Evolutionary conservation across 805 yeast genomes (phyloP).

Genomic region (Deakozyma indianensis): DNA sequence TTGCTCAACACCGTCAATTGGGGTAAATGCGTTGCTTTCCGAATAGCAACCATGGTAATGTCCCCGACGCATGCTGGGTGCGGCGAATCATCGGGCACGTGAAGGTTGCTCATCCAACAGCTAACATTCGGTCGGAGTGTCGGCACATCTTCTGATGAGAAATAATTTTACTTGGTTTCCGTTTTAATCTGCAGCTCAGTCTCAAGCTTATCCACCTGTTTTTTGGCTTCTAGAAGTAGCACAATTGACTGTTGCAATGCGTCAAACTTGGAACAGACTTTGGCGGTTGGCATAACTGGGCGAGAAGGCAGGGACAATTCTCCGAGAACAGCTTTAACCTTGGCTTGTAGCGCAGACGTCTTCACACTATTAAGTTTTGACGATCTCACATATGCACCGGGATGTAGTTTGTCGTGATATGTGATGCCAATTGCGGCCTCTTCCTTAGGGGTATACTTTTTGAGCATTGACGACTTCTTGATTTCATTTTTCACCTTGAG

Average conservation of each 20-base stretch:
- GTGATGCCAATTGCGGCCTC: slow-evolving; percentile 74
- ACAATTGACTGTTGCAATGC: slow-evolving; percentile 54
- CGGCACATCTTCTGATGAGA: too few relatives aligned
- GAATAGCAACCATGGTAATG: too few relatives aligned
- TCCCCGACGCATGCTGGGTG: too few relatives aligned
- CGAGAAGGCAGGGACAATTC: slow-evolving; percentile 69
- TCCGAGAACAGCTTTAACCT: slow-evolving; percentile 45
- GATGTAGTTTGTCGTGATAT: slow-evolving; percentile 40
- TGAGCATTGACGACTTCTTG: slow-evolving; percentile 22
- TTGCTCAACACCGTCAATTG: too few relatives aligned
- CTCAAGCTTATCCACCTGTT: slow-evolving; percentile 74
- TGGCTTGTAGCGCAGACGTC: slow-evolving; percentile 50
- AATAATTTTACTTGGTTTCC: slow-evolving; percentile 5
- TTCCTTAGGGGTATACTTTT: slow-evolving; percentile 56
- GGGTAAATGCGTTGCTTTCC: too few relatives aligned
- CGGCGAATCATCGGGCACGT: too few relatives aligned
- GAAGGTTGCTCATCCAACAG: too few relatives aligned
- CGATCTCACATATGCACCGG: slow-evolving; percentile 78
- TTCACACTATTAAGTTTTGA: slow-evolving; percentile 63
- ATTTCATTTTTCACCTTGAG: slow-evolving; percentile 8
- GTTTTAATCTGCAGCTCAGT: slow-evolving; percentile 47
- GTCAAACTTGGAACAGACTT: slow-evolving; percentile 65
- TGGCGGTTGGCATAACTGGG: slow-evolving; percentile 80
- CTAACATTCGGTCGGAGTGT: too few relatives aligned
- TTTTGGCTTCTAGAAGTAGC: slow-evolving; percentile 66